Percentiles rank a stretch among this genome's conserved stretches.
These are phyloP conservation scores for Myxozyma melibiosi DNA, from an alignment of 805 yeast species.

Conservation along the genomic window DNA sequence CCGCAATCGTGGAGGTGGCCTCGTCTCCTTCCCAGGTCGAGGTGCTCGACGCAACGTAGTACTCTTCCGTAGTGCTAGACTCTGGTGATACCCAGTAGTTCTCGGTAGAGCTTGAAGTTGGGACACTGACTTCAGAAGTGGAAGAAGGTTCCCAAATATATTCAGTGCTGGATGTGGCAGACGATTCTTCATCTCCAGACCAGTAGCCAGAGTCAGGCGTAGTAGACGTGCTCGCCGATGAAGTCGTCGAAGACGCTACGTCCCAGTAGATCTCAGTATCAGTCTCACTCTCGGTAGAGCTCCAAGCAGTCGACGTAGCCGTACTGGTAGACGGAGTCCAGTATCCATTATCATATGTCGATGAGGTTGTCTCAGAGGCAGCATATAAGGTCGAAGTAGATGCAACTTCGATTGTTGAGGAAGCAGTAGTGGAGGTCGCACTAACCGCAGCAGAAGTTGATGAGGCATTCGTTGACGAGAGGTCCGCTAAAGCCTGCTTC, in stretches of 20 bases:
- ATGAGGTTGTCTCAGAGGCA: constrained; percentile 25
- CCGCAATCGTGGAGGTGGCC: not conserved
- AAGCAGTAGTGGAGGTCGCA: not conserved
- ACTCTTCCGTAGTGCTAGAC: not conserved
- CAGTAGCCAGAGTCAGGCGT: no score
- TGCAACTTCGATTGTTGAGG: not conserved
- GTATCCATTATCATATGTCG: constrained; percentile 3
- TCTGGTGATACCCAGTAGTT: not conserved
- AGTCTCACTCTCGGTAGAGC: not conserved
- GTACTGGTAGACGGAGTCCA: not conserved
- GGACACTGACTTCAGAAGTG: no score
- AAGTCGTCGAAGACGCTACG: no score
- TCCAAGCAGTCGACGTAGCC: not conserved
- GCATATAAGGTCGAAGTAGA: not conserved
- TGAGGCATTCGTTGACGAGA: not conserved
- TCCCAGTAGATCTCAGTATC: not conserved
- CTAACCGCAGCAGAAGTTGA: constrained; percentile 38
- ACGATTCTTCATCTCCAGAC: no score
- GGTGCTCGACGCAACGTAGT: not conserved
- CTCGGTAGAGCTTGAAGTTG: no score
- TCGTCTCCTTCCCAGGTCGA: not conserved
- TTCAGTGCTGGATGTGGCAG: not conserved
- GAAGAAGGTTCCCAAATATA: not conserved
- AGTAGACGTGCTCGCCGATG: no score
- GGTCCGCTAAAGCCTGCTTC: constrained; percentile 48